Conservation (phyloP, 1,284 basidiomycete species). For the Rhodotorula sp. region DNA sequence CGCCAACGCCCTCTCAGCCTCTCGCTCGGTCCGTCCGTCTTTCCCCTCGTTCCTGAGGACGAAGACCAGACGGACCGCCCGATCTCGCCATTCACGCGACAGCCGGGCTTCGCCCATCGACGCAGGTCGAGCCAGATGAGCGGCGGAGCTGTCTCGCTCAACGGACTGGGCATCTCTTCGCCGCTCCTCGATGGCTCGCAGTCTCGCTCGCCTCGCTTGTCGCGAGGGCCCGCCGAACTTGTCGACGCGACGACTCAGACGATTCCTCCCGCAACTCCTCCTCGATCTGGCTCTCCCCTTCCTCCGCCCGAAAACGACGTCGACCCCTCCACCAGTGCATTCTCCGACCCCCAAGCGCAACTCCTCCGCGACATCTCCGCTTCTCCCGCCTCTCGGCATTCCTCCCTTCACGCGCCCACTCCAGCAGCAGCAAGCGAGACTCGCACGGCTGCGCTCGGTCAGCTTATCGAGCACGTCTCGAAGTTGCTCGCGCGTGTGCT, state of each 20-base stretch:
- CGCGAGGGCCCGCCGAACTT: too few species aligned
- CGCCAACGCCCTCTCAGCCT: slow-evolving; percentile 37
- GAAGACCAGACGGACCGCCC: background rate
- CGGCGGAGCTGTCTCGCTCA: background rate
- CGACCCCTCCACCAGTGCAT: too few species aligned
- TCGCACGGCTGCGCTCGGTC: slow-evolving; percentile 37
- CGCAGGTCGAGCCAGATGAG: slow-evolving; percentile 15
- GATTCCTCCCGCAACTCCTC: slow-evolving; percentile 10
- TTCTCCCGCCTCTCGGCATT: slow-evolving; percentile 7
- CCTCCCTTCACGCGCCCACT: background rate
- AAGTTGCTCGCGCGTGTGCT: slow-evolving; percentile 38
- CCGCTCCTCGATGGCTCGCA: background rate
- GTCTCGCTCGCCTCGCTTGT: background rate
- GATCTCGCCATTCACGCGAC: slow-evolving; percentile 22
- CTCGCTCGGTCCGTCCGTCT: slow-evolving; percentile 36
- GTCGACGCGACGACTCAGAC: slow-evolving; percentile 32
- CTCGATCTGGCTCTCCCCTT: background rate
- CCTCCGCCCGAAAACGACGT: background rate
- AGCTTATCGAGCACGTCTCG: slow-evolving; percentile 39
- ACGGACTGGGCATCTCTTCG: slow-evolving; percentile 6
- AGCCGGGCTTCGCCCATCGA: slow-evolving; percentile 7
- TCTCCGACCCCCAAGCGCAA: background rate
- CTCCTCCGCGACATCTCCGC: background rate
- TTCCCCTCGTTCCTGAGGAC: slow-evolving; percentile 32
- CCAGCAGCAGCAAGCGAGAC: slow-evolving; percentile 2